Conservation (phyloP, 306 rosid genomes). For the Comarum palustre region DNA sequence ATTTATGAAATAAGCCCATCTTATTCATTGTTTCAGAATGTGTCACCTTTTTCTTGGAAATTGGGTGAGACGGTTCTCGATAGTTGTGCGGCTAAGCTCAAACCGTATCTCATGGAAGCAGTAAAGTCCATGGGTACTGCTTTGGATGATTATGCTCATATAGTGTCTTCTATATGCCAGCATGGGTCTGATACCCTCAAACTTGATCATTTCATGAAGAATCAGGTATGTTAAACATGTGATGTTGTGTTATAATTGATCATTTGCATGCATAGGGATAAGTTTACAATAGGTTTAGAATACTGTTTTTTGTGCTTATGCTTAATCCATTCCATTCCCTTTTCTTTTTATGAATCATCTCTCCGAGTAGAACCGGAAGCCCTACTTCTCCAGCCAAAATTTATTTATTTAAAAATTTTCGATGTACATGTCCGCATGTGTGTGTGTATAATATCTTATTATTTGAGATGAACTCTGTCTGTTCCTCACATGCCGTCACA, state of each 20-base stretch:
- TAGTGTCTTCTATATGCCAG: slow-evolving; percentile 50
- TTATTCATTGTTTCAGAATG: slow-evolving; percentile 43
- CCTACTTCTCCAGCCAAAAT: background rate
- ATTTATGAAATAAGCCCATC: slow-evolving; percentile 11
- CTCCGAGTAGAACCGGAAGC: background rate
- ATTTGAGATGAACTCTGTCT: background rate
- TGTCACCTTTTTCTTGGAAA: slow-evolving; percentile 54
- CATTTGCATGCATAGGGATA: slow-evolving; percentile 16
- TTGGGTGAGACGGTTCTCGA: slow-evolving; percentile 60
- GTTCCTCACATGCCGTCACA: background rate
- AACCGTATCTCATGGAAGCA: slow-evolving; percentile 45
- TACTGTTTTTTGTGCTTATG: background rate
- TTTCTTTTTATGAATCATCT: background rate
- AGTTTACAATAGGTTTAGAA: slow-evolving; percentile 2
- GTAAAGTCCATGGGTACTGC: slow-evolving; percentile 45
- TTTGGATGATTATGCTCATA: slow-evolving; percentile 43
- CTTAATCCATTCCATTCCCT: background rate
- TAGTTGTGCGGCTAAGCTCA: slow-evolving; percentile 57
- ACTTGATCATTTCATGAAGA: slow-evolving; percentile 1
- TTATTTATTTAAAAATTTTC: background rate
- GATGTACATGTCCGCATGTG: background rate
- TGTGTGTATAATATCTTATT: background rate
- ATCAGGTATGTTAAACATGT: slow-evolving; percentile 35
- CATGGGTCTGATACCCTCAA: slow-evolving; percentile 21
- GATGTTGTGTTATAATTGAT: slow-evolving; percentile 18